These are phyloP conservation scores for Chaetomium tenue DNA, from an alignment of 495 filamentous ascomycete species.

Conservation along the genomic window DNA sequence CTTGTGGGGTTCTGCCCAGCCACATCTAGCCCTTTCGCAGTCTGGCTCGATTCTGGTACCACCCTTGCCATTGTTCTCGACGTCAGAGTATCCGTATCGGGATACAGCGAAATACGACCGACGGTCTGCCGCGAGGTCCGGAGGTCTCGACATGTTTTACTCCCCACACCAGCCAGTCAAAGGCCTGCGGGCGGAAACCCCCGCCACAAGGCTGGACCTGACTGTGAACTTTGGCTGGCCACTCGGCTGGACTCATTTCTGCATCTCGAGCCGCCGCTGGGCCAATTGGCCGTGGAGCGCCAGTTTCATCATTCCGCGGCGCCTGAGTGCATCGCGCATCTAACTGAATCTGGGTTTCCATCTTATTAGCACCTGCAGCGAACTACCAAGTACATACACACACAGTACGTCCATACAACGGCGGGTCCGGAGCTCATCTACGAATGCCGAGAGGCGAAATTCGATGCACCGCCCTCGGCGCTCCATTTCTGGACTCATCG, in stretches of 20 bases:
- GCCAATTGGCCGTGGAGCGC: conserved; percentile 28
- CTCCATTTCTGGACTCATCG: too few relatives aligned
- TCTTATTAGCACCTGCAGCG: background rate
- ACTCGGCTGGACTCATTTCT: conserved; percentile 31
- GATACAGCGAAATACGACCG: background rate
- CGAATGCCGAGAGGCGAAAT: conserved; percentile 6
- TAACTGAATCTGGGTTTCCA: background rate
- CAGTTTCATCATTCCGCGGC: conserved; percentile 31
- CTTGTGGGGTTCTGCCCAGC: background rate
- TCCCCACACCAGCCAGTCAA: conserved; percentile 31
- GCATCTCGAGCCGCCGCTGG: conserved; percentile 34
- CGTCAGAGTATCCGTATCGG: background rate
- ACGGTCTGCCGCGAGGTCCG: background rate
- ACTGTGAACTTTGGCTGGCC: conserved; percentile 26
- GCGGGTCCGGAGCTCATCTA: background rate
- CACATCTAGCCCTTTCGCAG: background rate
- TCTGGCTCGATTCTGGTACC: too few relatives aligned
- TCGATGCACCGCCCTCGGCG: background rate
- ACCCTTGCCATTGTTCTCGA: too few relatives aligned
- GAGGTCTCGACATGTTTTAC: conserved; percentile 23
- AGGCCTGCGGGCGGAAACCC: conserved; percentile 18
- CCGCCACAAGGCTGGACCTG: conserved; percentile 36
- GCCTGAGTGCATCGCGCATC: conserved; percentile 11
- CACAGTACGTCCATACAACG: background rate
- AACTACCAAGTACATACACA: too few relatives aligned